Evolutionary conservation across 306 rosid species (phyloP), one percentile per base, ranked within the genome.

Genomic region (Alnus rubra): DNA sequence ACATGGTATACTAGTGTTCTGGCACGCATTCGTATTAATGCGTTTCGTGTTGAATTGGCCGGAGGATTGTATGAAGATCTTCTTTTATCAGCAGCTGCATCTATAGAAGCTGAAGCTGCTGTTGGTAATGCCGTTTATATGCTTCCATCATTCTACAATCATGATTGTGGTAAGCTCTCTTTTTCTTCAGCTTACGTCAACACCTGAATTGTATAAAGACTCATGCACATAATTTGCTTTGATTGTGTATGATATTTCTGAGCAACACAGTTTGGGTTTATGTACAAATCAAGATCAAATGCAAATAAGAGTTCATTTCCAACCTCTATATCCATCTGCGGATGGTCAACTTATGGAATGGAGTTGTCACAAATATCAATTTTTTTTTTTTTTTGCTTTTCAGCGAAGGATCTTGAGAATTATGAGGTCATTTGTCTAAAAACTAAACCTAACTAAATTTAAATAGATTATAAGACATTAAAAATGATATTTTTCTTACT

Each of bases 111-210:
- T 14, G 98, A 92, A 85, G 92, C 88, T 75, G 91, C 92, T 79
- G 90, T 89, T 33, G 98, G 98, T 54, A 84, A 87, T 88, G 97
- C 97, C 68, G 91, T 94, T 69, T 94, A 92, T 77, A 88, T 94
- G 80, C 97, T 94, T 73, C 93, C 97, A 28, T 92, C 97, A 11
- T 91, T 94, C 88, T 94, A 94, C 78, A 94, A 94, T 86, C 98
- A 92, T 80, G 97, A 94, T 49, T 94, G 97, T 79, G 97, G 98
- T 84, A 64, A 76, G 86, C 73, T 62, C 69, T 74, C 81, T 50
- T 76, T 80, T 8, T 82, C 67, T 60, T 63, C 51, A 54, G 65
- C 74, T 78, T 75, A 23, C 31, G 23, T 42, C 19, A 18, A 39
- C 55, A 45, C 64, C 53, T 86, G 50, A 59, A 18, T 18, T 67